These are phyloP conservation scores for Lavandula angustifolia DNA, from an alignment of 257 asterid genomes.

Conservation along the genomic window DNA sequence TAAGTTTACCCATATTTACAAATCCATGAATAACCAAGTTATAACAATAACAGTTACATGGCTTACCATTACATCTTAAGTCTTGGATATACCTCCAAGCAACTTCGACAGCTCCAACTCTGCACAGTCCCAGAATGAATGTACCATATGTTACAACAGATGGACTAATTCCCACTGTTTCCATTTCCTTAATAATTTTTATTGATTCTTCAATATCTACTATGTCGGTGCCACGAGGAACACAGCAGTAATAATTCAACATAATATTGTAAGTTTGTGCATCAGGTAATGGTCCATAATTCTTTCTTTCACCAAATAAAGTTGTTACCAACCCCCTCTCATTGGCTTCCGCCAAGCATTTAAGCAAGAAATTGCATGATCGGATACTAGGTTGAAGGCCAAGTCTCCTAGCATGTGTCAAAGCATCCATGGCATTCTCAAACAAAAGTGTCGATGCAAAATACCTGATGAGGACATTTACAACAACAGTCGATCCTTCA, in stretches of 20 bases:
- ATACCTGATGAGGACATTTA: slow-evolving; percentile 48
- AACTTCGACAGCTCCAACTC: slow-evolving; percentile 43
- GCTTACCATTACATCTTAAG: slow-evolving; percentile 37
- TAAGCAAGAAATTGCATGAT: slow-evolving; percentile 65
- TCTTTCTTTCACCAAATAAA: slow-evolving; percentile 52
- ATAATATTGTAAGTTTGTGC: slow-evolving; percentile 56
- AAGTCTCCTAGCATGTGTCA: slow-evolving; percentile 40
- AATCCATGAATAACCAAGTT: slow-evolving; percentile 55
- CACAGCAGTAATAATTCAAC: slow-evolving; percentile 51
- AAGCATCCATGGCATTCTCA: slow-evolving; percentile 48
- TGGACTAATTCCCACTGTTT: slow-evolving; percentile 42
- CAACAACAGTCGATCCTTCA: slow-evolving; percentile 28
- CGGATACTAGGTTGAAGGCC: slow-evolving; percentile 47
- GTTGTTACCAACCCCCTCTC: slow-evolving; percentile 33
- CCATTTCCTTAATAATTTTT: slow-evolving; percentile 52
- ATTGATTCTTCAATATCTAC: slow-evolving; percentile 47
- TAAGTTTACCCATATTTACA: slow-evolving; percentile 40
- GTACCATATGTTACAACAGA: slow-evolving; percentile 53
- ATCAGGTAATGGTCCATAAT: slow-evolving; percentile 56
- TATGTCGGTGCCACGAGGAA: slow-evolving; percentile 27
- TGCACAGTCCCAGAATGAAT: slow-evolving; percentile 58
- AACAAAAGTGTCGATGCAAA: slow-evolving; percentile 54
- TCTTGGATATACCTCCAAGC: slow-evolving; percentile 46
- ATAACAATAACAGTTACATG: slow-evolving; percentile 55
- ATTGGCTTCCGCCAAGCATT: slow-evolving; percentile 52